phyloP scores from a whole-genome alignment of 2,329 filamentous ascomycete genomes.

The Drechmeria coniospora region DNA sequence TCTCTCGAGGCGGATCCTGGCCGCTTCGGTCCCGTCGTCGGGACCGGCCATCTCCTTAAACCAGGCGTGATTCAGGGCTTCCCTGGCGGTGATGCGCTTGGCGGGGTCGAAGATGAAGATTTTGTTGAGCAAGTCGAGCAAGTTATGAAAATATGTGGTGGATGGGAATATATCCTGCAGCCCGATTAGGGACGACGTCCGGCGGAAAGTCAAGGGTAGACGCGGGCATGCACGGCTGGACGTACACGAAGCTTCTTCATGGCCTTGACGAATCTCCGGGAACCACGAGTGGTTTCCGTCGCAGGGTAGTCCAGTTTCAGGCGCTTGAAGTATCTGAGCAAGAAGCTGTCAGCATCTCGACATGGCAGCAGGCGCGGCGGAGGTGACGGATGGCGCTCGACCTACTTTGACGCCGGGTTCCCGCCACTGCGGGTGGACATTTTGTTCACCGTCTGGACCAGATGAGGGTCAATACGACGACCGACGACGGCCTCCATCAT shows the following conservation, averaged over 20 bases:
- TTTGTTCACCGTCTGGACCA: conserved; percentile 34
- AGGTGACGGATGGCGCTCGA: too few relatives aligned
- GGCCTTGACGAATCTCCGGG: conserved; percentile 51
- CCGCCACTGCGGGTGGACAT: conserved; percentile 39
- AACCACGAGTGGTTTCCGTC: conserved; percentile 46
- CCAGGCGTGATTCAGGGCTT: conserved; percentile 54
- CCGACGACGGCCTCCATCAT: conserved; percentile 61
- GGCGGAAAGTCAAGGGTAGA: background rate
- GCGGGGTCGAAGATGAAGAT: conserved; percentile 55
- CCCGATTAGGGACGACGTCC: background rate
- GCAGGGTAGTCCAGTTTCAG: conserved; percentile 50
- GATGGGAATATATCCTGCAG: conserved; percentile 49
- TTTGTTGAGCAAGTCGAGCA: conserved; percentile 45
- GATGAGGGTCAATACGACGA: conserved; percentile 38
- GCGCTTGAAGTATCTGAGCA: conserved; percentile 48
- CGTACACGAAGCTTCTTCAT: conserved; percentile 53
- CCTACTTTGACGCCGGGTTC: conserved; percentile 50
- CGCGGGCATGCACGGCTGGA: too few relatives aligned
- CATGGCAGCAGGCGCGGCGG: background rate
- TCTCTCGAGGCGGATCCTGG: conserved; percentile 43
- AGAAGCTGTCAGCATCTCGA: background rate
- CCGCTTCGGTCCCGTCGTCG: conserved; percentile 53
- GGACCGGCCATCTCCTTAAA: conserved; percentile 47
- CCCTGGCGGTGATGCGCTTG: conserved; percentile 49
- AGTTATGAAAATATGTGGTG: too few relatives aligned